A percentile compares a stretch with the other conserved stretches of the same genome.
phyloP scores from a whole-genome alignment of 495 filamentous ascomycete species.

The Hypoxylon intermedium region DNA sequence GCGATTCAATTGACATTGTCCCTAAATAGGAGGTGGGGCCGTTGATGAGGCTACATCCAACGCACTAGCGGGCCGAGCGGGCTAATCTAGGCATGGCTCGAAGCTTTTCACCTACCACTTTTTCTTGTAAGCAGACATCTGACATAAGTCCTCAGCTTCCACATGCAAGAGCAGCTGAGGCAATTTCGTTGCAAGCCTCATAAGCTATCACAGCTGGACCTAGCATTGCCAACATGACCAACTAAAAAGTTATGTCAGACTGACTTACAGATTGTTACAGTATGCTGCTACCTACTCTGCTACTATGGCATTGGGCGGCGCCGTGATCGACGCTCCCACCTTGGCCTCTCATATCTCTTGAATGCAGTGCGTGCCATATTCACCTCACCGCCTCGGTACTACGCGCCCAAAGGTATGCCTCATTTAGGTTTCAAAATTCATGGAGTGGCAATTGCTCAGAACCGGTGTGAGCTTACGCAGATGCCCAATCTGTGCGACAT shows the following conservation, averaged over 20 bases:
- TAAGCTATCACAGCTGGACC: too few relatives aligned
- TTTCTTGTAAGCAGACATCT: too few relatives aligned
- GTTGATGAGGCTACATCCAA: slow-evolving; percentile 7
- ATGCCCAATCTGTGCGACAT: slow-evolving; percentile 27
- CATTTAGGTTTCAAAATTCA: slow-evolving; percentile 28
- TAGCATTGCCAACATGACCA: too few relatives aligned
- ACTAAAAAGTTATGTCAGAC: too few relatives aligned
- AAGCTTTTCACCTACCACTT: too few relatives aligned
- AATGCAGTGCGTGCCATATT: slow-evolving; percentile 4
- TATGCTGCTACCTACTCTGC: slow-evolving; percentile 9
- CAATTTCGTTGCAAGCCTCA: too few relatives aligned
- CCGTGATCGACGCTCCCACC: slow-evolving; percentile 16
- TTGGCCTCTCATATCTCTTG: slow-evolving; percentile 10
- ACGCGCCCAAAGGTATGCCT: slow-evolving; percentile 18
- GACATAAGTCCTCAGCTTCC: too few relatives aligned
- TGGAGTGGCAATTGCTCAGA: slow-evolving; percentile 18
- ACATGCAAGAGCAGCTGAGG: too few relatives aligned
- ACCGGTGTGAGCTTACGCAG: slow-evolving; percentile 33
- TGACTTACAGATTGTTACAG: background rate
- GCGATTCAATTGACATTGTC: background rate
- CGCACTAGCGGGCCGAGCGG: too few relatives aligned
- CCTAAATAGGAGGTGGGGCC: background rate
- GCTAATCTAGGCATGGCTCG: too few relatives aligned
- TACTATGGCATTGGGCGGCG: background rate
- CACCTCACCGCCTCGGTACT: slow-evolving; percentile 16